Evolutionary conservation across 371 early-diverging fungal species (phyloP).

Genomic region (Mucor velutinosus): DNA sequence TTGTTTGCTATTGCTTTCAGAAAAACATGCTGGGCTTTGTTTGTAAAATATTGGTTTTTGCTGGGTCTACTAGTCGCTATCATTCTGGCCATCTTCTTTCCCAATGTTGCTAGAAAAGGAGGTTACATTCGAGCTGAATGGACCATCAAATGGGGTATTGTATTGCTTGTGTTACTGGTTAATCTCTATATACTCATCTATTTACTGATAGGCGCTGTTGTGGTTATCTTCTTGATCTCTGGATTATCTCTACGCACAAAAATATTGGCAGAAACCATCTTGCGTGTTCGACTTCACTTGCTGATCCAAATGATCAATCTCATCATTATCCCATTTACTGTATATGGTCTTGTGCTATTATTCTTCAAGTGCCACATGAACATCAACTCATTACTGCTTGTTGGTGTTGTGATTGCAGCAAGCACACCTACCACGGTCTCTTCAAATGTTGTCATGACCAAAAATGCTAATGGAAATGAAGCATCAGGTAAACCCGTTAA

Average conservation of each 20-base stretch:
- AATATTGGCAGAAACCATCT: conserved; percentile 61
- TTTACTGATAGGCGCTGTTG: conserved; percentile 55
- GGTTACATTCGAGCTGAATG: conserved; percentile 64
- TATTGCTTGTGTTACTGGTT: background rate
- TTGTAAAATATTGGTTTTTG: conserved; percentile 43
- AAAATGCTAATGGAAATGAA: conserved; percentile 73
- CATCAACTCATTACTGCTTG: conserved; percentile 61
- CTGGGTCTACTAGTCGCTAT: conserved; percentile 60
- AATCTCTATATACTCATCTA: conserved; percentile 30
- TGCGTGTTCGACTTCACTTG: conserved; percentile 65
- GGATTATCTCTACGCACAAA: conserved; percentile 71
- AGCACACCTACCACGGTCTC: conserved; percentile 79
- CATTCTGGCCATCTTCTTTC: conserved; percentile 58
- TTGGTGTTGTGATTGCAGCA: conserved; percentile 70
- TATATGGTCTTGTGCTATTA: conserved; percentile 61
- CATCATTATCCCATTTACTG: conserved; percentile 66
- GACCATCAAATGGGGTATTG: conserved; percentile 64
- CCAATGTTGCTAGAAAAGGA: conserved; percentile 58
- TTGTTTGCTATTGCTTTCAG: conserved; percentile 23
- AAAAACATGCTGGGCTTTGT: conserved; percentile 7
- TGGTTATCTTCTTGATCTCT: conserved; percentile 72
- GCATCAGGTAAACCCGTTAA: conserved; percentile 46
- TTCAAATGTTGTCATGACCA: conserved; percentile 82
- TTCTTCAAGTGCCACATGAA: conserved; percentile 47
- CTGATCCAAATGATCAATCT: conserved; percentile 67